Evolutionary conservation across 306 rosid species (phyloP).

Genomic region (Corylus avellana): DNA sequence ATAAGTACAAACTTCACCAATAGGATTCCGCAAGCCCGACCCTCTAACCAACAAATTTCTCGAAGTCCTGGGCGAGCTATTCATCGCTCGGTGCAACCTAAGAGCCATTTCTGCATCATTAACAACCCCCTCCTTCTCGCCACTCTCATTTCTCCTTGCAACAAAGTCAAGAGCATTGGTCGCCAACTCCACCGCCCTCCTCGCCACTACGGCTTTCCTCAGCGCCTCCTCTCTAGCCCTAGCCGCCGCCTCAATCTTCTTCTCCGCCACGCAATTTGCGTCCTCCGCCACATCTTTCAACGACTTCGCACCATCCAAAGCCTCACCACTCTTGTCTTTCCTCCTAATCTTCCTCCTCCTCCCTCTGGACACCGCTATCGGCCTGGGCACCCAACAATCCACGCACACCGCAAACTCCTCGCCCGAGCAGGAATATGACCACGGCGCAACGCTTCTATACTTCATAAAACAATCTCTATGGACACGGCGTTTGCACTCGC

Average conservation of each 20-base stretch:
- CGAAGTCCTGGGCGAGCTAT: constrained; percentile 34
- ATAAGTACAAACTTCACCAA: constrained; percentile 20
- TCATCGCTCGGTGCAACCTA: constrained; percentile 43
- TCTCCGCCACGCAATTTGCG: constrained; percentile 35
- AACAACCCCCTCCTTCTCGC: constrained; percentile 32
- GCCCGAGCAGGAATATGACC: constrained; percentile 48
- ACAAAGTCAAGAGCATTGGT: constrained; percentile 40
- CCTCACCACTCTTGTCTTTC: constrained; percentile 26
- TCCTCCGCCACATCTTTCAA: constrained; percentile 43
- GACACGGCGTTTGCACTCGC: constrained; percentile 50
- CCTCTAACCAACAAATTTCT: constrained; percentile 31
- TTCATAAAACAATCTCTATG: constrained; percentile 49
- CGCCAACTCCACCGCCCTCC: constrained; percentile 41
- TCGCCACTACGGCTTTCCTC: constrained; percentile 38
- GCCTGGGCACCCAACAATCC: constrained; percentile 76
- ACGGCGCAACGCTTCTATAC: constrained; percentile 40
- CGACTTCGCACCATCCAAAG: constrained; percentile 31
- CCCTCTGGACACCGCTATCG: constrained; percentile 42
- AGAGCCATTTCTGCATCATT: constrained; percentile 37
- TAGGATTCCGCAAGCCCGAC: constrained; percentile 17
- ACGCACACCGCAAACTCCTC: constrained; percentile 53
- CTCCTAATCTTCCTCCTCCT: constrained; percentile 31
- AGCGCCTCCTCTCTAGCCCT: constrained; percentile 41
- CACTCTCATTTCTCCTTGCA: constrained; percentile 18
- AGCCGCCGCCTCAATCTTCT: constrained; percentile 44